phyloP scores from a whole-genome alignment of 768 basidiomycete species.

The Clavaria fumosa region DNA sequence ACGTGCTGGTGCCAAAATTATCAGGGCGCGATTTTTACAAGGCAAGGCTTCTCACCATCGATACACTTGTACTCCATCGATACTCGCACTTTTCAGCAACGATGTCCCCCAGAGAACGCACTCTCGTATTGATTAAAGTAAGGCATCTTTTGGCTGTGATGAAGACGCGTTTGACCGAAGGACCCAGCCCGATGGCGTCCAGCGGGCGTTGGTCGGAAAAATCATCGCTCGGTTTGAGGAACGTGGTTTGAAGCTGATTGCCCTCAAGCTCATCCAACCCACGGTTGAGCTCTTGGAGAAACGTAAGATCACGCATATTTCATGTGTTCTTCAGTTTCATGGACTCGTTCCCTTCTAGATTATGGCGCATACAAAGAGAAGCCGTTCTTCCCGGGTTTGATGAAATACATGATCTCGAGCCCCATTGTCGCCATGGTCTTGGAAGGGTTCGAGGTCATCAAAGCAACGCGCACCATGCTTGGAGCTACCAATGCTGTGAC shows the following conservation, averaged over 20 bases:
- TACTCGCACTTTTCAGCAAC: slow-evolving; percentile 18
- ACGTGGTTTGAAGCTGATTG: slow-evolving; percentile 95
- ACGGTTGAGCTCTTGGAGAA: slow-evolving; percentile 78
- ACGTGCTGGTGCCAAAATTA: too few species aligned
- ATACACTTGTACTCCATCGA: too few species aligned
- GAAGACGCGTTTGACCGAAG: not conserved
- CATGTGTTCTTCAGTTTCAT: slow-evolving; percentile 5
- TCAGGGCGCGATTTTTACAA: too few species aligned
- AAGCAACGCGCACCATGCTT: slow-evolving; percentile 92
- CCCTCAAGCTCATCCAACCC: slow-evolving; percentile 80
- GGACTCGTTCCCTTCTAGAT: slow-evolving; percentile 34
- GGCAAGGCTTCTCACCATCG: too few species aligned
- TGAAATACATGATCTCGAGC: slow-evolving; percentile 92
- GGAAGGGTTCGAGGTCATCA: slow-evolving; percentile 87
- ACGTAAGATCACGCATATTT: slow-evolving; percentile 32
- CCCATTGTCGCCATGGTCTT: slow-evolving; percentile 95
- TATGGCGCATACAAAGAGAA: slow-evolving; percentile 92
- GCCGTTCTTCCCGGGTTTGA: slow-evolving; percentile 90
- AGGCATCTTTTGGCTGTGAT: too few species aligned
- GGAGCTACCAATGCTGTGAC: slow-evolving; percentile 93
- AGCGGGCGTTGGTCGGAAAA: slow-evolving; percentile 87
- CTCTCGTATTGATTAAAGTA: slow-evolving; percentile 99
- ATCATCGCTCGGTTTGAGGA: slow-evolving; percentile 95
- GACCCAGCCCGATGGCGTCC: slow-evolving; percentile 91
- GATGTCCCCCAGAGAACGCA: slow-evolving; percentile 73